A percentile compares a stretch with the other conserved stretches of the same genome.
These are phyloP conservation scores for Silene conica DNA, from an alignment of 148 eudicot species.

Conservation along the genomic window DNA sequence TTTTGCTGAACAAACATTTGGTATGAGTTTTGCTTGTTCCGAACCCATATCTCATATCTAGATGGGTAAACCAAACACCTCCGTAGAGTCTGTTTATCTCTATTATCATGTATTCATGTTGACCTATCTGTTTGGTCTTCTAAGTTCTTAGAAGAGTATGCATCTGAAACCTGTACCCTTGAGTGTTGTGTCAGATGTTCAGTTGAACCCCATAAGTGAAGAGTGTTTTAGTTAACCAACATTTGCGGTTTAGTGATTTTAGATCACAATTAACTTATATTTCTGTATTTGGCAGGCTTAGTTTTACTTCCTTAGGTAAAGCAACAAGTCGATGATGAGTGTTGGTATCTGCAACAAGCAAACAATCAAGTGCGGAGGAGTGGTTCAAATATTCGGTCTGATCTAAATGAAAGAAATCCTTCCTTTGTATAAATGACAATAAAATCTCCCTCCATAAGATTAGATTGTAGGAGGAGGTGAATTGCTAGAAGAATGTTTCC, in stretches of 20 bases:
- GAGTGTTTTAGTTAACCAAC: background rate
- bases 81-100: too few species aligned
- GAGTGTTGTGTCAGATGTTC: background rate
- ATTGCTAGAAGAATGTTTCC: too few species aligned
- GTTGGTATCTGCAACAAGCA: background rate
- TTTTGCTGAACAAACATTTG: too few species aligned
- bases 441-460: slow-evolving; percentile 17
- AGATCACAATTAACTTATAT: background rate
- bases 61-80: too few species aligned
- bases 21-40: too few species aligned
- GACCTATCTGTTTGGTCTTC: too few species aligned
- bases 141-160: background rate
- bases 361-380: too few species aligned
- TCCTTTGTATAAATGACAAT: slow-evolving; percentile 33
- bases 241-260: background rate
- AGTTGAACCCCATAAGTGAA: background rate
- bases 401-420: slow-evolving; percentile 1
- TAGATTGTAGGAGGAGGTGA: slow-evolving; percentile 16
- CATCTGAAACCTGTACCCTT: background rate
- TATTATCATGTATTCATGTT: too few species aligned
- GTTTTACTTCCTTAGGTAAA: slow-evolving; percentile 34
- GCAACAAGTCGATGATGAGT: slow-evolving; percentile 26
- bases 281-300: slow-evolving; percentile 27
- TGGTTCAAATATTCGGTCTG: slow-evolving; percentile 1
- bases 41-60: too few species aligned